Conservation (phyloP, 1,284 basidiomycete genomes). For the Moesziomyces sp. region DNA sequence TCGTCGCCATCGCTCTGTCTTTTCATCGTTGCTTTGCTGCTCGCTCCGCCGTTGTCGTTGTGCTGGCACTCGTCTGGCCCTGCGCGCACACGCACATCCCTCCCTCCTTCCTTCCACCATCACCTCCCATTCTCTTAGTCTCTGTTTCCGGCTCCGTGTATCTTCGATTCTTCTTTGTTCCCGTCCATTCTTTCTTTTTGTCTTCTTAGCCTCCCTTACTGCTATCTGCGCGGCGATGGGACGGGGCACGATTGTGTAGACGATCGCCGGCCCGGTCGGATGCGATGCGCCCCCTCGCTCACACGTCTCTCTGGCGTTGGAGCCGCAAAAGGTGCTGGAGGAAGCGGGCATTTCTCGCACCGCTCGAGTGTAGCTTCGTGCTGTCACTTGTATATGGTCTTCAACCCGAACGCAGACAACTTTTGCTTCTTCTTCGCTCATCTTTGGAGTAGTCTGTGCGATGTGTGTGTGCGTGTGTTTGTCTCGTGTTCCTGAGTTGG, state of each 20-base stretch:
- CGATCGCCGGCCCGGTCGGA: slow-evolving; percentile 41
- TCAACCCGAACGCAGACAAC: slow-evolving; percentile 14
- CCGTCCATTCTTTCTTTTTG: not conserved
- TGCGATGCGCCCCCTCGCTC: slow-evolving; percentile 9
- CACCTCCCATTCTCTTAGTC: not conserved
- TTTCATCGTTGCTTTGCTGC: slow-evolving; percentile 8
- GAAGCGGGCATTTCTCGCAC: slow-evolving; percentile 35
- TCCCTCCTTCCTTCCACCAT: not conserved
- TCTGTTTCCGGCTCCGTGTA: not conserved
- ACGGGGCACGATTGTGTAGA: slow-evolving; percentile 15
- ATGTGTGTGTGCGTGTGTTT: not conserved
- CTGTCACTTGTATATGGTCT: slow-evolving; percentile 17
- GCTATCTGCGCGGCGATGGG: slow-evolving; percentile 26
- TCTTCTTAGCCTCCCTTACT: not conserved
- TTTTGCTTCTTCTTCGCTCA: not conserved
- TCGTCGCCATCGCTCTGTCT: slow-evolving; percentile 1
- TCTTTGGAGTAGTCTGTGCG: not conserved
- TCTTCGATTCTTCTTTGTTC: not conserved
- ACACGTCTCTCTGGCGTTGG: slow-evolving; percentile 15
- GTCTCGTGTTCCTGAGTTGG: not conserved
- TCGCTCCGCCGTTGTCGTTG: slow-evolving; percentile 28
- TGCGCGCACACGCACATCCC: slow-evolving; percentile 15
- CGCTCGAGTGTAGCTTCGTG: slow-evolving; percentile 1
- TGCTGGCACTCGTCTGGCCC: slow-evolving; percentile 26
- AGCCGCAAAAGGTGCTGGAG: slow-evolving; percentile 20